These are phyloP conservation scores for Lumnitzera racemosa DNA, from an alignment of 345 rosid species.

Conservation along the genomic window DNA sequence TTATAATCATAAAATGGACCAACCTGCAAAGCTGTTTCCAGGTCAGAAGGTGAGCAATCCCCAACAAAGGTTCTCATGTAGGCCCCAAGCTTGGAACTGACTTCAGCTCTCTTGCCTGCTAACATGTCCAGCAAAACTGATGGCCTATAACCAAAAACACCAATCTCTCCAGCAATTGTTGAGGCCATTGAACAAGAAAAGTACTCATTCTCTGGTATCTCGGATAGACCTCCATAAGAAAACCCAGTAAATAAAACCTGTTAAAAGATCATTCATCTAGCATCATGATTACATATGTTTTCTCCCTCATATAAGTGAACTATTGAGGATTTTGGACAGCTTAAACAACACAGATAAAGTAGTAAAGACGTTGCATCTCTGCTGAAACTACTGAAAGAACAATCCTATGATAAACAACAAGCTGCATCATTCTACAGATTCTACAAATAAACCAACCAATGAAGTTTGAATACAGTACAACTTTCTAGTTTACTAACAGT, in stretches of 20 bases:
- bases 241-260: constrained; percentile 91
- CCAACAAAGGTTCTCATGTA: constrained; percentile 82
- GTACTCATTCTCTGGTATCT: constrained; percentile 71
- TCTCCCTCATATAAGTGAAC: neutral
- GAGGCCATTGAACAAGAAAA: constrained; percentile 84
- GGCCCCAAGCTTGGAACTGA: constrained; percentile 62
- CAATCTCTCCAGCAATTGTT: constrained; percentile 86
- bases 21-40: constrained; percentile 96
- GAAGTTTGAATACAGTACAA: too few relatives aligned
- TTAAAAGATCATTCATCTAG: constrained; percentile 3
- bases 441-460: too few relatives aligned
- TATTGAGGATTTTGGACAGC: too few relatives aligned
- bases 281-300: neutral
- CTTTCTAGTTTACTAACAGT: too few relatives aligned
- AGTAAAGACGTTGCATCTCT: too few relatives aligned
- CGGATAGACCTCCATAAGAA: constrained; percentile 92
- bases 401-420: too few relatives aligned
- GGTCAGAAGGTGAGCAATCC: constrained; percentile 81
- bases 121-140: constrained; percentile 84
- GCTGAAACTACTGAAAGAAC: too few relatives aligned
- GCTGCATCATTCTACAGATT: too few relatives aligned
- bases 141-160: constrained; percentile 84
- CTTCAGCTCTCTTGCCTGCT: constrained; percentile 96
- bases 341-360: too few relatives aligned
- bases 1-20: constrained; percentile 16